Conservation (phyloP, 495 filamentous ascomycete genomes). For the Tuber calosporum region DNA sequence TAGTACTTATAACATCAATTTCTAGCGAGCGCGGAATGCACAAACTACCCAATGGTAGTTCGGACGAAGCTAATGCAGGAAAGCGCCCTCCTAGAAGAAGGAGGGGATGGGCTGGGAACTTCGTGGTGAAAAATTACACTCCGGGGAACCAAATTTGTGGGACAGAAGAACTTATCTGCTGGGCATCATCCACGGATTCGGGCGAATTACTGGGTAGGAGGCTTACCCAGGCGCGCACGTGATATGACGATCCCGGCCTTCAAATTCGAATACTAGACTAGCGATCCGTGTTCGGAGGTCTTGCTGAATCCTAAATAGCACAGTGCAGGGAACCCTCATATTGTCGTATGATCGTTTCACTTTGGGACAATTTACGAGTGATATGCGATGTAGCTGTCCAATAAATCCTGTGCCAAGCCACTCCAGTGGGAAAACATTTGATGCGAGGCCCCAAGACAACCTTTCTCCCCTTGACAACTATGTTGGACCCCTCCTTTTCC, state of each 20-base stretch:
- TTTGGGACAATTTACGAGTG: neutral
- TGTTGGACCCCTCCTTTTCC: slow-evolving; percentile 39
- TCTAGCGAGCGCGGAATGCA: neutral
- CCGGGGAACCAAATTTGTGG: neutral
- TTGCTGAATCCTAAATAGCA: neutral
- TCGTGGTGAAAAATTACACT: neutral
- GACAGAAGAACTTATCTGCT: neutral
- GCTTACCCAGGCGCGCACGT: neutral
- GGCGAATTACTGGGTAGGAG: neutral
- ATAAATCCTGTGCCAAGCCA: neutral
- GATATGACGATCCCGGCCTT: no score
- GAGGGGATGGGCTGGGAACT: neutral
- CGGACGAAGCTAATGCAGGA: neutral
- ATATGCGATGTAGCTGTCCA: neutral
- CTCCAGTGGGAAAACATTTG: slow-evolving; percentile 7
- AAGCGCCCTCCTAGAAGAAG: neutral
- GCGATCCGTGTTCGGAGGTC: no score
- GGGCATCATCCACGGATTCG: neutral
- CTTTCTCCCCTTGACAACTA: slow-evolving; percentile 16
- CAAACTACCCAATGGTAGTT: neutral
- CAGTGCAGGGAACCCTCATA: neutral
- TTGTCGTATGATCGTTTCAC: neutral
- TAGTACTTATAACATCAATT: neutral
- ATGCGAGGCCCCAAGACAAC: neutral
- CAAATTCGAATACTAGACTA: no score